A percentile compares a stretch with the other conserved stretches of the same genome.
phyloP scores from a whole-genome alignment of 2,329 filamentous ascomycete species.

The Colletotrichum melonis region DNA sequence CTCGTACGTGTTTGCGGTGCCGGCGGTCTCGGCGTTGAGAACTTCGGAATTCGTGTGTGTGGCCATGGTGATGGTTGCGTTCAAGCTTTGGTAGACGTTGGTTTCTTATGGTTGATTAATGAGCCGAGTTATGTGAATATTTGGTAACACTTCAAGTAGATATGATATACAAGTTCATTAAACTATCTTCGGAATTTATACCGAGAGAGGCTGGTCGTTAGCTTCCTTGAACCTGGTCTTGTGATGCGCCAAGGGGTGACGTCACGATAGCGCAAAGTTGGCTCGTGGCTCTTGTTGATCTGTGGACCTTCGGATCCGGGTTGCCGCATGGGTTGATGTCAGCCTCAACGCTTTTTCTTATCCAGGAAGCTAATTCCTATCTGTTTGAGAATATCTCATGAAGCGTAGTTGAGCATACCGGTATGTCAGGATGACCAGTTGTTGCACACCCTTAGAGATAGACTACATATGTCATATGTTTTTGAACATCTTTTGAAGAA shows the following conservation, averaged over 20 bases:
- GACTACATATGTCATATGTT: too few species aligned
- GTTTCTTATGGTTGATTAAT: background rate
- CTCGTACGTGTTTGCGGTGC: background rate
- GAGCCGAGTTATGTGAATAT: background rate
- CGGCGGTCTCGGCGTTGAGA: background rate
- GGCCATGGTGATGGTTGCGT: background rate
- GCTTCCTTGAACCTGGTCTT: conserved; percentile 14
- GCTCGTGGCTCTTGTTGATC: conserved; percentile 7
- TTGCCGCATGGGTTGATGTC: conserved; percentile 19
- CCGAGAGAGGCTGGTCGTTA: background rate
- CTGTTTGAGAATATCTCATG: too few species aligned
- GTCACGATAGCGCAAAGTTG: conserved; percentile 31
- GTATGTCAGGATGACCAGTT: background rate
- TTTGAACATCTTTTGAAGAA: too few species aligned
- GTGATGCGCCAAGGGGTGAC: conserved; percentile 32
- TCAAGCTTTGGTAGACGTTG: background rate
- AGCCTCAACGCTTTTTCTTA: background rate
- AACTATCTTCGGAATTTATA: background rate
- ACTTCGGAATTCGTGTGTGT: conserved; percentile 23
- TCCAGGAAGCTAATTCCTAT: too few species aligned
- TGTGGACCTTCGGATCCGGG: background rate
- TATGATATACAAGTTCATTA: background rate
- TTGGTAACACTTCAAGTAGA: background rate
- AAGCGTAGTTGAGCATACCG: too few species aligned
- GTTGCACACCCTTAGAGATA: too few species aligned